Conservation (phyloP, 2,329 filamentous ascomycete genomes). For the Aotearoamyces nothofagi region DNA sequence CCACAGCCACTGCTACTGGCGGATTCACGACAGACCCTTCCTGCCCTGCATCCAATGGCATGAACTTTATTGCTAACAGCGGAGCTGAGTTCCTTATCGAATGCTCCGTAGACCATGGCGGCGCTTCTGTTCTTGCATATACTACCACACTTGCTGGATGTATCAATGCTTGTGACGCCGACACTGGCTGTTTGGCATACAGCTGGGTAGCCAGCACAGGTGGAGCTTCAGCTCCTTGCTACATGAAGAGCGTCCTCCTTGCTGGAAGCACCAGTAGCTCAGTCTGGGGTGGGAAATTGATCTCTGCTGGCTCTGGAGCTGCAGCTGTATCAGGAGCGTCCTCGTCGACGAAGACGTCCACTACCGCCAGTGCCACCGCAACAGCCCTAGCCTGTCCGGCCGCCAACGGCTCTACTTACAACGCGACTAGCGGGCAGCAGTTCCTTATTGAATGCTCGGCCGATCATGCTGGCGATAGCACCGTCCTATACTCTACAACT, state of each 20-base stretch:
- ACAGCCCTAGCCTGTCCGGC: not conserved
- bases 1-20: not conserved
- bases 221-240: not conserved
- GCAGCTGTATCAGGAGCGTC: not conserved
- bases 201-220: not conserved
- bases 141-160: not conserved
- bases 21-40: not conserved
- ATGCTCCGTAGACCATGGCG: not conserved
- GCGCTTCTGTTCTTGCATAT: not conserved
- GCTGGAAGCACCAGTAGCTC: not conserved
- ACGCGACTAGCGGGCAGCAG: not conserved
- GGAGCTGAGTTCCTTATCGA: not conserved
- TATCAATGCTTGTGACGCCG: constrained; percentile 1
- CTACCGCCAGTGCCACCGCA: not conserved
- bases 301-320: not conserved
- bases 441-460: not conserved
- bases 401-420: not conserved
- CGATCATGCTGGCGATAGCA: not conserved
- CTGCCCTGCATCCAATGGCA: not conserved
- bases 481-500: not conserved
- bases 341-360: not conserved
- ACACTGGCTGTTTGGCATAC: not conserved
- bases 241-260: not conserved
- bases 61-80: not conserved
- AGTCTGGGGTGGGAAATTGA: not conserved